phyloP scores from a whole-genome alignment of 2,329 filamentous ascomycete genomes.

The Exophiala sp. region DNA sequence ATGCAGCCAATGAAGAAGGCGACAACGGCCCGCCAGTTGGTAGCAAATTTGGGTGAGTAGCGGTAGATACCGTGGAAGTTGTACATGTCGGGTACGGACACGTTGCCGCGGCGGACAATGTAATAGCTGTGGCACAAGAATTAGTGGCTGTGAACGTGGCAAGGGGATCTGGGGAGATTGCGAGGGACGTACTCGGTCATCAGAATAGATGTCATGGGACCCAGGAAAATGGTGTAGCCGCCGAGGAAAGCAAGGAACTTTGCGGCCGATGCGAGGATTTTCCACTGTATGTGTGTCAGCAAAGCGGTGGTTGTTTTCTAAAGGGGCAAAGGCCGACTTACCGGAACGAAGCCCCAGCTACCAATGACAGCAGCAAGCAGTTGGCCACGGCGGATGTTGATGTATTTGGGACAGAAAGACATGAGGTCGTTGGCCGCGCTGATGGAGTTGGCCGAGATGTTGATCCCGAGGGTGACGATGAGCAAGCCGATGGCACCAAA shows the following conservation, averaged over 20 bases:
- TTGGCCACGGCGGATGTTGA: conserved; percentile 77
- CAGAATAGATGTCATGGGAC: conserved; percentile 58
- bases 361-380: conserved; percentile 42
- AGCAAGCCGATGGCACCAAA: no score
- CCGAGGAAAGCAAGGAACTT: conserved; percentile 55
- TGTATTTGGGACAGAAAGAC: conserved; percentile 47
- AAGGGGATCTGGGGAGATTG: not conserved
- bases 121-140: conserved; percentile 13
- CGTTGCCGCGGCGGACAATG: conserved; percentile 21
- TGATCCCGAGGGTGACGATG: no score
- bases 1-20: conserved; percentile 26
- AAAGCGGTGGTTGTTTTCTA: no score
- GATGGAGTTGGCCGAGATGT: no score
- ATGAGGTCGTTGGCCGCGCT: no score
- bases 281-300: conserved; percentile 24
- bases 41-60: conserved; percentile 21
- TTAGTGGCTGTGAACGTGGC: conserved; percentile 4
- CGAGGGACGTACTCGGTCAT: conserved; percentile 29
- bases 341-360: conserved; percentile 19
- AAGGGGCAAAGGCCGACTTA: no score
- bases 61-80: conserved; percentile 27
- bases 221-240: conserved; percentile 60
- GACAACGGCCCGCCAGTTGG: conserved; percentile 44
- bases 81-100: conserved; percentile 26
- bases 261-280: conserved; percentile 30